Conservation (phyloP, 1,139 yeast species). For the Yamadazyma buinensis region DNA sequence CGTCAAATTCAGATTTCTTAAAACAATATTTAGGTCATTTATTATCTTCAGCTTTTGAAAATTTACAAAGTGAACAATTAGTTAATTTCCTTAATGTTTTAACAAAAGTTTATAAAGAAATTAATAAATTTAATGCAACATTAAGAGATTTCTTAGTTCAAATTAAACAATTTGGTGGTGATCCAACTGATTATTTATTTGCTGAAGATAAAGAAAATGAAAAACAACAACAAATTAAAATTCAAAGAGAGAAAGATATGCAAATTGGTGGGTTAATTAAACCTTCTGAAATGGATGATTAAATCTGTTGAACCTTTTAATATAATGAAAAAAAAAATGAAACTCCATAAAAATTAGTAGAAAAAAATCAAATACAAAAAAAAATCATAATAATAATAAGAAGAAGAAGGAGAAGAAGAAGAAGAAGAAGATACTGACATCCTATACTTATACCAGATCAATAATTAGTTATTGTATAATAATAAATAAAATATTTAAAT, state of each 20-base stretch:
- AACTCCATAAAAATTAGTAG: no score
- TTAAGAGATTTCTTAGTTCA: constrained; percentile 95
- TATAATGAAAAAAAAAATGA: no score
- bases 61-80: constrained; percentile 79
- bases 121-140: constrained; percentile 73
- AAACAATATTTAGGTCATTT: constrained; percentile 80
- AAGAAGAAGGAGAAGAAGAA: no score
- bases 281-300: constrained; percentile 93
- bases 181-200: constrained; percentile 84
- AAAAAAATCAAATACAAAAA: background rate
- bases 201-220: constrained; percentile 92
- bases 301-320: background rate
- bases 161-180: constrained; percentile 94
- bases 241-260: constrained; percentile 77
- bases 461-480: no score
- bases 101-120: constrained; percentile 69
- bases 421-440: no score
- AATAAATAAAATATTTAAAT: no score
- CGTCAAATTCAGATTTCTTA: constrained; percentile 73
- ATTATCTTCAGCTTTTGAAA: constrained; percentile 85
- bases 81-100: constrained; percentile 76
- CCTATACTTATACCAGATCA: no score
- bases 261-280: constrained; percentile 91
- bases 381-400: no score
- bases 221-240: constrained; percentile 59